Evolutionary conservation across 306 rosid species (phyloP), one percentile per base, ranked within the genome.

Genomic region (Begonia peltatifolia): DNA sequence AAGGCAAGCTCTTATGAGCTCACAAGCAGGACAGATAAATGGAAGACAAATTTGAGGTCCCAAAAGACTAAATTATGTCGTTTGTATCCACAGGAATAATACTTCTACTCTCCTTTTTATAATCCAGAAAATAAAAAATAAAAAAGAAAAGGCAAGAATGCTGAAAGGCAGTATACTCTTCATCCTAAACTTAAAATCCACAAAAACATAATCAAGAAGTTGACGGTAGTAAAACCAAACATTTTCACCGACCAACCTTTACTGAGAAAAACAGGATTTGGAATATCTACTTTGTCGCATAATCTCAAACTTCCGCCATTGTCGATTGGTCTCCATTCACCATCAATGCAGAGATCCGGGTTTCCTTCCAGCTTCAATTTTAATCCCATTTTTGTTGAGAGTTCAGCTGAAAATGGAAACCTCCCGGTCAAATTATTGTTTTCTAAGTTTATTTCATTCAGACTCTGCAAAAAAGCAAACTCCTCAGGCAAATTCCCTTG

Each of bases 351-450:
- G 0, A 88, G 84, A 14, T 68, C 64, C 52, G 61, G 70, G 72
- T 88, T 88, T 16, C 94, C 96, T 41, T 25, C 65, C 25, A 87
- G 14, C 74, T 71, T 87, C 0, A 77, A 54, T 63, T 72, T 82
- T 17, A 58, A 57, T 14, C 81, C 85, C 23, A 67, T 16, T 67
- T 56, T 71, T 3, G 55, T 43, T 2, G 60, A 60, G 25, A 69
- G 62, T 7, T 38, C 56, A 1, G 30, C n/a, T 23, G 75, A 64
- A 11, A 83, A 74, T 11, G 70, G 55, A 18, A 89, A 68, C 54
- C 57, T 76, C 0, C 97, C 95, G 38, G 87, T 84, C 61, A 89
- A 56, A 20, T 63, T 79, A 70, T 88, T 88, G 72, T 88, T 84
- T 71, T 81, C 93, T 71, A 88, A 54, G 42, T 88, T 84, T 58